Evolutionary conservation across 2,329 filamentous ascomycete genomes (phyloP), one percentile per base, ranked within the genome.

Genomic region (Colletotrichum endophyticum): DNA sequence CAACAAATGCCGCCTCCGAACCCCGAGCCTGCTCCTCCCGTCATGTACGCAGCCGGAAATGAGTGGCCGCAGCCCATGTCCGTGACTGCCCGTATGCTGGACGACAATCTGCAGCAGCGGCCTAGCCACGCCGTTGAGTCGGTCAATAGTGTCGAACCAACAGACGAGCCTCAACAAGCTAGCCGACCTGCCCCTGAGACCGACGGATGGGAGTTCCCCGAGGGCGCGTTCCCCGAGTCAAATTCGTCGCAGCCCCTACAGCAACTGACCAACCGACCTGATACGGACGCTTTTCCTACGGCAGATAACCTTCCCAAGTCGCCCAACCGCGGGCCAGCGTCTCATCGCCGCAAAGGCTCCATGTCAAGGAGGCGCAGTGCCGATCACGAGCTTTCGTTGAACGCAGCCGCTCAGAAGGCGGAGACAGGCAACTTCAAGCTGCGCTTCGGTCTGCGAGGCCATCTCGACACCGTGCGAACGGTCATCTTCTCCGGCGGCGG

Each of bases 401-500:
- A 88, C 68, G 81, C 86, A 3, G 79, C 86, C 44, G 82, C 83
- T 4, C 88, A 92, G 72, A 95, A 93, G 81, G 85, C 89, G 1
- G 96, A 98, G 77, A 91, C 89, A 30, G 91, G 92, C 19, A 95
- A 91, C 79, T 99, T 99, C 87, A 98, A 98, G 85, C 94, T 99
- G 75, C 92, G 96, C 67, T 99, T 98, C 82, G 96, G 96, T 6
- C 89, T 99, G 6, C 91, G 96, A 68, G 97, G 97, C 3, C 97
- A 99, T 84, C 90, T 99, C 3, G 96, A 99, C 83, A 96, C 98
- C 4, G 95, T 99, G 7, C 94, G 97, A 56, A 95, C 95, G 1
- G 95, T 99, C 75, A 98, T 98, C 78, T 99, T 99, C 86, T 99
- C 96, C 1, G 97, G 97, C 28, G 97, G 97, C 57, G 97, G 97